Conservation (phyloP, 495 filamentous ascomycete species). For the Collariella sp. region DNA sequence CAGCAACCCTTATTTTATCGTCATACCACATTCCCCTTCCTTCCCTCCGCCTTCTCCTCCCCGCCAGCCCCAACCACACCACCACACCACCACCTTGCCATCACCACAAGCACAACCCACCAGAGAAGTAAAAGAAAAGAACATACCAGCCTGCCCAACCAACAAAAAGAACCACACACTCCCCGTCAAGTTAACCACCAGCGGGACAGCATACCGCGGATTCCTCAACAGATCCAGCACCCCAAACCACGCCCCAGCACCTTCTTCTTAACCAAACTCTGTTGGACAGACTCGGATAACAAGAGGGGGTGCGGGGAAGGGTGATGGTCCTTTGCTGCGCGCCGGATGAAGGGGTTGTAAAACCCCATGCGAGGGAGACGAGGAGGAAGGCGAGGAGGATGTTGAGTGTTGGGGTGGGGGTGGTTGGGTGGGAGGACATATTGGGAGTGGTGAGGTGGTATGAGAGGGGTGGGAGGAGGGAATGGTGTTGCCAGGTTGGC, state of each 20-base stretch:
- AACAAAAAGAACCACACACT: slow-evolving; percentile 96
- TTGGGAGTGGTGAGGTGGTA: neutral
- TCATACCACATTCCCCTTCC: too few relatives aligned
- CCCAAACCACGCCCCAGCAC: slow-evolving; percentile 55
- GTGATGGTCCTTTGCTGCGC: slow-evolving; percentile 51
- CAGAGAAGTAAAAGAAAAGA: neutral
- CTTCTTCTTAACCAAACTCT: slow-evolving; percentile 47
- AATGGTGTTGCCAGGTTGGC: too few relatives aligned
- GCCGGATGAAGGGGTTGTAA: slow-evolving; percentile 69
- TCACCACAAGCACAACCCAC: neutral
- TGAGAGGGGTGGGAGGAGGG: too few relatives aligned
- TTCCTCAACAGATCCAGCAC: slow-evolving; percentile 70
- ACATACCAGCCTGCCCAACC: slow-evolving; percentile 82
- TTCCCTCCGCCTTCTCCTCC: neutral
- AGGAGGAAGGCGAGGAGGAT: slow-evolving; percentile 84
- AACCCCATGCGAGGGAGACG: slow-evolving; percentile 79
- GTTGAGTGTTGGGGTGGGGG: slow-evolving; percentile 46
- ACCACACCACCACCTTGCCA: too few relatives aligned
- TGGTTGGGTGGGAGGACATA: slow-evolving; percentile 13
- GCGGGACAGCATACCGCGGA: slow-evolving; percentile 73
- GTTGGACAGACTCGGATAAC: slow-evolving; percentile 26
- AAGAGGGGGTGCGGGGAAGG: slow-evolving; percentile 47
- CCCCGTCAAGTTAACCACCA: slow-evolving; percentile 86
- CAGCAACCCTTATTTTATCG: slow-evolving; percentile 1
- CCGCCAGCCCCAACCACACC: neutral